Evolutionary conservation across 2,329 filamentous ascomycete species (phyloP), one percentile per base, ranked within the genome.

Genomic region (Colletotrichum plurivorum): DNA sequence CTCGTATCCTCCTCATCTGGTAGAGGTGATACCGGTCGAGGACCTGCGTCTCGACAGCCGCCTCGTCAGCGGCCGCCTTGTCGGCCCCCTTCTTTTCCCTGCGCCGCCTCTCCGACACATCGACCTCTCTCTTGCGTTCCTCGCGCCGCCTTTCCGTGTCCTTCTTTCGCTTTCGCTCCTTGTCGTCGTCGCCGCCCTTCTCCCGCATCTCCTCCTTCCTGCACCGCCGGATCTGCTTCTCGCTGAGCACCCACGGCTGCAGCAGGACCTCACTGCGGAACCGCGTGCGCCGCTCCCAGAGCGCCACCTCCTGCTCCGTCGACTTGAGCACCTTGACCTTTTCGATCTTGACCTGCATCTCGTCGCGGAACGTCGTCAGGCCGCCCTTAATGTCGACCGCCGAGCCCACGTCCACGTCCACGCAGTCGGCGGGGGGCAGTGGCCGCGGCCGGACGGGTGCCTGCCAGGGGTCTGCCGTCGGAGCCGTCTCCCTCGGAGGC

Each of bases 341-440:
- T 53, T 85, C 81, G 22, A 89, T 81, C 51, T 83, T 83, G 71
- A 91, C 80, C 74, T 89, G 87, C 72, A 78, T 84, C 66, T 83
- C 77, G 1, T 82, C 80, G 61, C 86, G 81, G 69, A 84, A 90
- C 0, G 78, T 75, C 5, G 75, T 80, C 16, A 90, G 73, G 2
- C 79, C 78, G 7, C 89, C 89, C 71, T 89, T 89, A 65, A 90
- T 76, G 61, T 90, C 87, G 15, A 91, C 79, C 3, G 90, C 81
- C 27, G 79, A 79, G 20, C 89, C 89, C 5, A 89, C 81, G 63
- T 86, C 83, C 45, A 88, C 74, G 39, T 79, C 75, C 2, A 72
- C 71, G 61, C 76, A 77, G 20, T 71, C 71, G 18, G 62, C 55
- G 12, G 62, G 67, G 5, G 67, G 67, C 45, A 52, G 51, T 36